Conservation (phyloP, 805 yeast species). For the Deakozyma indianensis region DNA sequence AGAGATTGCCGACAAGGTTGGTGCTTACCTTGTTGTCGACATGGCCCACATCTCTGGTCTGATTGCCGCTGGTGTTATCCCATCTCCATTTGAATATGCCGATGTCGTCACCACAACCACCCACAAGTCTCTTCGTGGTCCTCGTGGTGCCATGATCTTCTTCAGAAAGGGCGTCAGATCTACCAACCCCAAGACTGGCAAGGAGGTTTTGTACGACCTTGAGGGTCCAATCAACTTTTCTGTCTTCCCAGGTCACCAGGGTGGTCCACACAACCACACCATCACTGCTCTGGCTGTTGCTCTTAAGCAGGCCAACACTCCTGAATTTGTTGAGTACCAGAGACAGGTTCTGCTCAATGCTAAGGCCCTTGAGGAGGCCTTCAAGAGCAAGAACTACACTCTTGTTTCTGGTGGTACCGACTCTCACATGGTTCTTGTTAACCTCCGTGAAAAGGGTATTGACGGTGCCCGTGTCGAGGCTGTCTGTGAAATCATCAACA, state of each 20-base stretch:
- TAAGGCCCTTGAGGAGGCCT: constrained; percentile 60
- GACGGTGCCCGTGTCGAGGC: constrained; percentile 97
- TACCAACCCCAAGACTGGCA: constrained; percentile 77
- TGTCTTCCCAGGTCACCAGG: constrained; percentile 99
- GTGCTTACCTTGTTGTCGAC: constrained; percentile 90
- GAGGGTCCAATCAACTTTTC: constrained; percentile 94
- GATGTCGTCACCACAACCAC: constrained; percentile 98
- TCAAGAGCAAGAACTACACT: constrained; percentile 57
- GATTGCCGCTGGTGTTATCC: constrained; percentile 89
- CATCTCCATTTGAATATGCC: constrained; percentile 92
- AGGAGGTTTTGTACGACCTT: constrained; percentile 79
- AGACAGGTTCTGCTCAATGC: constrained; percentile 80
- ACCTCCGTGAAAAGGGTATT: constrained; percentile 74
- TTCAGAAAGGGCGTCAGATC: constrained; percentile 92
- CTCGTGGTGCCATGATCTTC: constrained; percentile 99
- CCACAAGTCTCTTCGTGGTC: constrained; percentile 97
- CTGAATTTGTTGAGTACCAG: constrained; percentile 87
- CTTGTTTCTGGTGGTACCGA: constrained; percentile 93
- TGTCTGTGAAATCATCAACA: constrained; percentile 84
- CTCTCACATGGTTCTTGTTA: constrained; percentile 88
- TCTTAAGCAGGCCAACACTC: constrained; percentile 80
- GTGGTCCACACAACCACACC: constrained; percentile 99
- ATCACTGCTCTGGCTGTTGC: constrained; percentile 96
- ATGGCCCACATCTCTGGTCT: constrained; percentile 99
- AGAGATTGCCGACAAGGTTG: constrained; percentile 91